Base-by-base conservation (phyloP, 805 yeast genomes). In the Saturnispora serradocipensis region DNA sequence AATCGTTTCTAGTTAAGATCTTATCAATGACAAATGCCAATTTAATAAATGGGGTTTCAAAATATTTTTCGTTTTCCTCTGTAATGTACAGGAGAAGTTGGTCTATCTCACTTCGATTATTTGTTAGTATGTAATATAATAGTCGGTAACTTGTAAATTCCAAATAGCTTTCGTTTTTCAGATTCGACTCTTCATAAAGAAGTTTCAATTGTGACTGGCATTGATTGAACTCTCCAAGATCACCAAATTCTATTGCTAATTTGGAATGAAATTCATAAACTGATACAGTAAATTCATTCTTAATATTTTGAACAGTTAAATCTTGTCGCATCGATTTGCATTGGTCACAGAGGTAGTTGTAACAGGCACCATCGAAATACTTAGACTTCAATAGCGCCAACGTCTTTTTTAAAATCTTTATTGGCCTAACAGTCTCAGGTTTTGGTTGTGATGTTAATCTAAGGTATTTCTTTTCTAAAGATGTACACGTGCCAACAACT, bases 181-280 rank as follows among this genome's bases (percentile, higher is more conserved):
- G 52, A 1, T 68, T 65, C 22, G 63, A 62, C 20, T 58, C 54
- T 5, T 71, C 76, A 61, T 84, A 90, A 24, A 90, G 69, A 44
- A 76, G 72, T 56, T 78, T 78, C 48, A 93, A 68, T 59, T 88
- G 88, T 15, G 95, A 80, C 66, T 86, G 95, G 64, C 98, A 93
- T 65, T 91, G 97, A 69, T 93, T 93, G 65, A 86, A 89, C 66
- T 93, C 98, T 9, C 97, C 97, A 56, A 91, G 68, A 66, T 91
- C 99, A 40, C 78, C 75, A 61, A 85, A 82, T 58, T 82, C 85
- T 38, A 91, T 75, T 0, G 97, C 95, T n/a, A 90, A 71, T 46
- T 89, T 78, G 4, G 93, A 93, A 66, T 91, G 95, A 3, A 82
- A 76, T 66, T 88, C 93, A 66, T 93, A 91, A 0, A 88, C 96